These are phyloP conservation scores for Gossypium australe DNA, from an alignment of 345 rosid species.

Conservation along the genomic window DNA sequence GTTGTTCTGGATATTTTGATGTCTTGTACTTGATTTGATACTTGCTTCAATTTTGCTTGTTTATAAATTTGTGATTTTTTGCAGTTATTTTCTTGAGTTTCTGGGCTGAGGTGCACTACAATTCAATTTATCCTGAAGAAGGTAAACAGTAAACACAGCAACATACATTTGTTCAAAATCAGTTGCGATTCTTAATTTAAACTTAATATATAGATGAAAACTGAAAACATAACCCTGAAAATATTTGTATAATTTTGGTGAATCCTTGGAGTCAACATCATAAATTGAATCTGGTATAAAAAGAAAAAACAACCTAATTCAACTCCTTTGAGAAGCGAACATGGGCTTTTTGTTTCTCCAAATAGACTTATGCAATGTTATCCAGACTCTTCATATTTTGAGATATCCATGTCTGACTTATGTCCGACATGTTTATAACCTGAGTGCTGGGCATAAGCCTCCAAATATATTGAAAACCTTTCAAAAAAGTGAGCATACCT, in stretches of 20 bases:
- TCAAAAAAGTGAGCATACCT: too few relatives aligned
- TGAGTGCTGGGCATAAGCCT: too few relatives aligned
- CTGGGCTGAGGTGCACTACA: conserved; percentile 99
- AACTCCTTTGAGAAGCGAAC: background rate
- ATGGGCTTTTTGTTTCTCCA: too few relatives aligned
- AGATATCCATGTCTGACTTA: too few relatives aligned
- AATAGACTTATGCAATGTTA: too few relatives aligned
- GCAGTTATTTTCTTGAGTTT: conserved; percentile 88
- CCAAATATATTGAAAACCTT: too few relatives aligned
- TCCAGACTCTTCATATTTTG: too few relatives aligned
- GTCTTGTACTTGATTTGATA: background rate
- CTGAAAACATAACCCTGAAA: background rate
- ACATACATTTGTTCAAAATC: background rate
- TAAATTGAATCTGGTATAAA: background rate
- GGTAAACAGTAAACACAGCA: conserved; percentile 35
- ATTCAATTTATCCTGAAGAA: conserved; percentile 86
- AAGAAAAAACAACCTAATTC: background rate
- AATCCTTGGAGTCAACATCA: background rate
- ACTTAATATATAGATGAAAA: background rate
- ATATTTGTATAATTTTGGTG: background rate
- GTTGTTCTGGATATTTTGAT: background rate
- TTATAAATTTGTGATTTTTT: background rate
- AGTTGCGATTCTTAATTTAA: background rate
- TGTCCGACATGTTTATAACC: too few relatives aligned
- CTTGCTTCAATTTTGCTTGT: background rate